Percentiles rank a stretch among this genome's conserved stretches.
phyloP scores from a whole-genome alignment of 345 rosid genomes.

The Balakata baccata region DNA sequence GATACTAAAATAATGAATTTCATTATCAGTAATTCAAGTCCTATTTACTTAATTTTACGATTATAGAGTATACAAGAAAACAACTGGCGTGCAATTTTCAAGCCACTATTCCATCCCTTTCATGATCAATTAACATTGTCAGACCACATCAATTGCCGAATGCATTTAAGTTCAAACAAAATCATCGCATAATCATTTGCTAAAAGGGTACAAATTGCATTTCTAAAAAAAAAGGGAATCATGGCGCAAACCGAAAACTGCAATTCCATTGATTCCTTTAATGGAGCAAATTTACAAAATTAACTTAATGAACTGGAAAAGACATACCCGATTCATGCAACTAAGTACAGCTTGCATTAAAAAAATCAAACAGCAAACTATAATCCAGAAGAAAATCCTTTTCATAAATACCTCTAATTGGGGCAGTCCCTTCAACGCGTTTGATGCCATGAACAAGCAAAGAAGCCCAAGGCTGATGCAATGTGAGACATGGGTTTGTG shows the following conservation, averaged over 20 bases:
- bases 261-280: background rate
- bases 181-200: background rate
- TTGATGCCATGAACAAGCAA: constrained; percentile 73
- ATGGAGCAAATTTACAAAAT: background rate
- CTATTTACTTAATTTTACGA: too few species aligned
- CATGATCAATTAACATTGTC: too few species aligned
- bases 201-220: background rate
- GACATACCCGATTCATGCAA: background rate
- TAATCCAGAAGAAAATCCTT: background rate
- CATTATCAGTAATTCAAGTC: too few species aligned
- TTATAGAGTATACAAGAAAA: too few species aligned
- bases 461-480: constrained; percentile 94
- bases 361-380: background rate
- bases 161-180: too few species aligned
- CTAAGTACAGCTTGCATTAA: background rate
- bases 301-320: background rate
- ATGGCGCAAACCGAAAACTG: background rate
- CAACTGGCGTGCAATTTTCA: too few species aligned
- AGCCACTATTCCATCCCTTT: too few species aligned
- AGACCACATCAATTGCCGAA: too few species aligned
- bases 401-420: constrained; percentile 50
- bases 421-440: constrained; percentile 77
- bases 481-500: constrained; percentile 70
- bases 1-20: too few species aligned
- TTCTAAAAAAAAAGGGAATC: background rate